These are phyloP conservation scores for Tilletiopsis washingtonensis DNA, from an alignment of 1,284 basidiomycete species.

Conservation along the genomic window DNA sequence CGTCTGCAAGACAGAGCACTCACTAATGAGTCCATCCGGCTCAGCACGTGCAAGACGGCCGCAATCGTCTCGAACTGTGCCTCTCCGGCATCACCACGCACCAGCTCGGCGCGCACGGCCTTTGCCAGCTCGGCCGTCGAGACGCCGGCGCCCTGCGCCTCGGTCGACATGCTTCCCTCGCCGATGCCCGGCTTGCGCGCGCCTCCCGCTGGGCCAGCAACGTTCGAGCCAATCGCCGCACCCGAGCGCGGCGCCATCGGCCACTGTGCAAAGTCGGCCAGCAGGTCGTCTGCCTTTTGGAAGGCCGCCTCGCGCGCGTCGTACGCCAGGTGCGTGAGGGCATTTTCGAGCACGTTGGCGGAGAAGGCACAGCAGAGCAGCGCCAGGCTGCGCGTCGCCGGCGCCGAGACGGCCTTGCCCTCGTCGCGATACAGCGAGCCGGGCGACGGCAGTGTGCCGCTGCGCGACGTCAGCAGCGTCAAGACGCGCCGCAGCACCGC, in stretches of 20 bases:
- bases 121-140: constrained; percentile 28
- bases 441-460: constrained; percentile 10
- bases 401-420: constrained; percentile 14
- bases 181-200: constrained; percentile 8
- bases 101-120: constrained; percentile 30
- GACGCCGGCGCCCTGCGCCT: constrained; percentile 18
- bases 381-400: constrained; percentile 36
- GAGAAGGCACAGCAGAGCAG: constrained; percentile 38
- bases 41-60: constrained; percentile 35
- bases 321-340: constrained; percentile 39
- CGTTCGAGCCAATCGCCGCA: constrained; percentile 16
- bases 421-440: constrained; percentile 40
- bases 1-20: too few species aligned
- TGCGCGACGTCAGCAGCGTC: constrained; percentile 27
- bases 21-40: constrained; percentile 36
- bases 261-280: constrained; percentile 41
- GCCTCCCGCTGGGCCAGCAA: constrained; percentile 13
- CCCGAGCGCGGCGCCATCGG: constrained; percentile 37
- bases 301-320: constrained; percentile 35
- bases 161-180: constrained; percentile 8
- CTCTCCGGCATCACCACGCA: constrained; percentile 10
- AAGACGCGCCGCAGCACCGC: constrained; percentile 39
- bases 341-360: constrained; percentile 44
- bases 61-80: constrained; percentile 40
- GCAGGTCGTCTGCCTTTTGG: constrained; percentile 35